phyloP scores from a whole-genome alignment of 106 monocot species.

The Dactylorhiza incarnata region DNA sequence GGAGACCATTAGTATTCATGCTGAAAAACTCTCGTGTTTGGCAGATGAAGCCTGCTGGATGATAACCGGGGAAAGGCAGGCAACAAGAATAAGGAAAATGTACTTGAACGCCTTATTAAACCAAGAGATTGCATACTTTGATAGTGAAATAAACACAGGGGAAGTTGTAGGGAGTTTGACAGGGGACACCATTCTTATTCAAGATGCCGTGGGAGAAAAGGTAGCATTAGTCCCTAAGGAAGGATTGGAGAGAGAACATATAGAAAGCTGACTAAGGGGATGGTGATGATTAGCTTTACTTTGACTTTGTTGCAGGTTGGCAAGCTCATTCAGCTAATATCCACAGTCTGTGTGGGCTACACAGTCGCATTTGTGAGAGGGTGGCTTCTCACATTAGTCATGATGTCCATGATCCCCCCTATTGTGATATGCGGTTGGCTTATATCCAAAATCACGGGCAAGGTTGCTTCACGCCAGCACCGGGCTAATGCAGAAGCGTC shows the following conservation, averaged over 20 bases:
- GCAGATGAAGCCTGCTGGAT: constrained; percentile 73
- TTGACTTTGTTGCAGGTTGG: constrained; percentile 18
- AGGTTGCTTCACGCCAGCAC: constrained; percentile 21
- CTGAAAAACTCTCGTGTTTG: not conserved
- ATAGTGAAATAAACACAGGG: constrained; percentile 61
- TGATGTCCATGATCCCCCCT: constrained; percentile 24
- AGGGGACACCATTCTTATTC: constrained; percentile 61
- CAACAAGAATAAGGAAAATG: constrained; percentile 53
- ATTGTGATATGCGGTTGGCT: constrained; percentile 12
- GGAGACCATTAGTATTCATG: not conserved
- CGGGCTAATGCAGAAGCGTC: constrained; percentile 22
- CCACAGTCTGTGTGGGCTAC: constrained; percentile 25
- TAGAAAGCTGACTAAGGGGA: not conserved
- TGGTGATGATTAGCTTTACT: not conserved
- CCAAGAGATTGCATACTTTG: constrained; percentile 72
- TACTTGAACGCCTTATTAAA: constrained; percentile 58
- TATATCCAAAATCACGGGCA: constrained; percentile 9
- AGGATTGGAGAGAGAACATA: too few species aligned
- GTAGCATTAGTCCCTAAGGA: not conserved
- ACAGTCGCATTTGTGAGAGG: constrained; percentile 29
- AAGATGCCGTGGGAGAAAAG: constrained; percentile 79
- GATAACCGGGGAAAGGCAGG: constrained; percentile 62
- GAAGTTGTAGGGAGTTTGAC: constrained; percentile 66
- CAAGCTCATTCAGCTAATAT: constrained; percentile 24
- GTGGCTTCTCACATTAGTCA: constrained; percentile 34